A percentile compares a stretch with the other conserved stretches of the same genome.
Conservation (phyloP, 768 basidiomycete genomes). For the Rhizopogon vinicolor region DNA sequence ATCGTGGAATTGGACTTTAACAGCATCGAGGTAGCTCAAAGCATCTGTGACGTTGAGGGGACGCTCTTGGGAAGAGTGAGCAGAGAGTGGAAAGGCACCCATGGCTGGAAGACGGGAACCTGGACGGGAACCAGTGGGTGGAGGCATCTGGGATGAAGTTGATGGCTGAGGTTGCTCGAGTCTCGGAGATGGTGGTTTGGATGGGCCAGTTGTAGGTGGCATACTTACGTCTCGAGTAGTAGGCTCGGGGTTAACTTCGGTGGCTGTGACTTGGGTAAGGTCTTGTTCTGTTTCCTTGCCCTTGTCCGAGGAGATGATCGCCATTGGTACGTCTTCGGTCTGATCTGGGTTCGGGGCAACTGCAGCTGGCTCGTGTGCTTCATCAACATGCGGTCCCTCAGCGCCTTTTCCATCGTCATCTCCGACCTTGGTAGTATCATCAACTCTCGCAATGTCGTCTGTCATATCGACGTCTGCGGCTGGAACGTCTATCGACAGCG, state of each 20-base stretch:
- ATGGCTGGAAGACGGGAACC: slow-evolving; percentile 15
- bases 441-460: not conserved
- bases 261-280: not conserved
- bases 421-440: not conserved
- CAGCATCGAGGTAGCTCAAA: slow-evolving; percentile 57
- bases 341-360: not conserved
- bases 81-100: slow-evolving; percentile 15
- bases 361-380: not conserved
- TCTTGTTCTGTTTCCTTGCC: slow-evolving; percentile 1
- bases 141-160: slow-evolving; percentile 8
- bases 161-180: slow-evolving; percentile 9
- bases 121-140: slow-evolving; percentile 5
- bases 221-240: slow-evolving; percentile 24
- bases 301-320: not conserved
- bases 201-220: slow-evolving; percentile 6
- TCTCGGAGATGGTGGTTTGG: not conserved
- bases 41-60: slow-evolving; percentile 61
- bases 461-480: not conserved
- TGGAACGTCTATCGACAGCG: not conserved
- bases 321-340: not conserved
- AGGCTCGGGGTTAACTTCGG: not conserved
- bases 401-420: not conserved
- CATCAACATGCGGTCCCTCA: not conserved
- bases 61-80: slow-evolving; percentile 27
- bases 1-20: slow-evolving; percentile 56